Conservation (phyloP, 176 grass and related monocot species). For the Juncus inflexus region DNA sequence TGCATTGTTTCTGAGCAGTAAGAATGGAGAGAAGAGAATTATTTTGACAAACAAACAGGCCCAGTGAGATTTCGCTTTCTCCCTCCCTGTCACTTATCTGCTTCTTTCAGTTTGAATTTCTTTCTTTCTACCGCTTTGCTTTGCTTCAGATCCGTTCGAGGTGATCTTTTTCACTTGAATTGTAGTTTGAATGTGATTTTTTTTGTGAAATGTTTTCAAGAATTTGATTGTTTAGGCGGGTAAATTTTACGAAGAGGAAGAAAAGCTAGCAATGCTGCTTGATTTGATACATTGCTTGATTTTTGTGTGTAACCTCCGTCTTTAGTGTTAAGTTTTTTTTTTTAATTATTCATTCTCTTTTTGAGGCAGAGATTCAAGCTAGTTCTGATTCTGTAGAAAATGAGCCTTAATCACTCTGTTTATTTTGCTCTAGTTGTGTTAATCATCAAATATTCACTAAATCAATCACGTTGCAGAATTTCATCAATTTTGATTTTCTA, state of each 20-base stretch:
- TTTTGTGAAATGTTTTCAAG: not conserved
- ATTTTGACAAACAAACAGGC: conserved; percentile 24
- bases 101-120: conserved; percentile 21
- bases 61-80: conserved; percentile 7
- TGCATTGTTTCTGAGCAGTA: too few relatives aligned
- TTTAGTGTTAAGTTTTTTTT: not conserved
- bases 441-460: too few relatives aligned
- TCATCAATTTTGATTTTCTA: not conserved
- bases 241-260: conserved; percentile 7
- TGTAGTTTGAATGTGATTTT: not conserved
- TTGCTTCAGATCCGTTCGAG: not conserved
- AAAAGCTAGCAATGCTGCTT: not conserved
- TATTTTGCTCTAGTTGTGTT: not conserved
- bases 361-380: not conserved
- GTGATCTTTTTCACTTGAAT: not conserved
- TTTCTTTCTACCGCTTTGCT: conserved; percentile 7
- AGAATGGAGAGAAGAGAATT: not conserved
- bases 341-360: too few relatives aligned
- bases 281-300: not conserved
- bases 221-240: not conserved
- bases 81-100: not conserved
- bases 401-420: not conserved
- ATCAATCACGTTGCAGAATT: too few relatives aligned
- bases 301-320: not conserved
- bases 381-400: not conserved